Evolutionary conservation across 2,329 filamentous ascomycete species (phyloP).

Genomic region (Botrytis aclada): DNA sequence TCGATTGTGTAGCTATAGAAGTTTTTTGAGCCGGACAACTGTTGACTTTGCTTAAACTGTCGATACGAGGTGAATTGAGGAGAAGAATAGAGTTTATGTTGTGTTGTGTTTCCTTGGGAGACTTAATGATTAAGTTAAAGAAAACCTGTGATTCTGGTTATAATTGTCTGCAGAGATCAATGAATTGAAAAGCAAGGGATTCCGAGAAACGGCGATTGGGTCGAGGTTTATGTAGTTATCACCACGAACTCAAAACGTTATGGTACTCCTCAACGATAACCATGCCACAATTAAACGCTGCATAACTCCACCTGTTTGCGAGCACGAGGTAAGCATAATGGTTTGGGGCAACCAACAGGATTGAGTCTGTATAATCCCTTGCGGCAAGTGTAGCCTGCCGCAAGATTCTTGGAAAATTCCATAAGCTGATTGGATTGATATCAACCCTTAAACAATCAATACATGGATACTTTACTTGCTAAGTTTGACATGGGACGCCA

Average conservation of each 20-base stretch:
- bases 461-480: constrained; percentile 7
- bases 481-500: constrained; percentile 13
- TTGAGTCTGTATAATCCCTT: background rate
- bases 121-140: background rate
- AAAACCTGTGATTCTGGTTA: background rate
- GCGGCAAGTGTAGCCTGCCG: background rate
- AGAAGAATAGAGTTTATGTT: background rate
- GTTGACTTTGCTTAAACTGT: background rate
- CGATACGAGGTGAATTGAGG: background rate
- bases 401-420: background rate
- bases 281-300: background rate
- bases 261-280: background rate
- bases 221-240: constrained; percentile 16
- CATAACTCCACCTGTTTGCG: constrained; percentile 11
- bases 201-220: constrained; percentile 6
- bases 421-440: constrained; percentile 2
- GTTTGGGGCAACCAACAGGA: background rate
- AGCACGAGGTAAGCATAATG: constrained; percentile 4
- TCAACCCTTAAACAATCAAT: background rate
- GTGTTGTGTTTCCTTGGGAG: background rate
- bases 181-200: background rate
- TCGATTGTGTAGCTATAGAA: background rate
- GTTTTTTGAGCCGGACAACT: background rate
- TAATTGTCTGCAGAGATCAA: background rate
- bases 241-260: background rate